Percentiles rank a stretch among this genome's conserved stretches.
These are phyloP conservation scores for Neurospora sp. DNA, from an alignment of 495 filamentous ascomycete genomes.

Conservation along the genomic window DNA sequence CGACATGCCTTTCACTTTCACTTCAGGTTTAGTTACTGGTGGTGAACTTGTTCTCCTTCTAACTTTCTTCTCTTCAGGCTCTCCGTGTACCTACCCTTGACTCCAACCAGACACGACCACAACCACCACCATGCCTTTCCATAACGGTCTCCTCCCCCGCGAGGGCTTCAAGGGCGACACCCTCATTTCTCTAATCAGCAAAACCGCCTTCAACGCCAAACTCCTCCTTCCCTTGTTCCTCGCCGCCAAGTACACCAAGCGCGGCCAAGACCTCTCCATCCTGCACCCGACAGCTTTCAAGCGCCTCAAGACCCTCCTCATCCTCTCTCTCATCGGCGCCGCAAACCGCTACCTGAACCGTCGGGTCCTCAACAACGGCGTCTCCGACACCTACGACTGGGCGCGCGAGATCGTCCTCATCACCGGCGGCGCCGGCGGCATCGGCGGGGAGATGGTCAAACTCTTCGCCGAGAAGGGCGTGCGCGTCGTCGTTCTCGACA, in stretches of 20 bases:
- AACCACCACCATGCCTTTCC: slow-evolving; percentile 32
- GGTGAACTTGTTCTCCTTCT: background rate
- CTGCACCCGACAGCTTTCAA: slow-evolving; percentile 39
- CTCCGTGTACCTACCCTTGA: background rate
- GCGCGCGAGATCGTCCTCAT: slow-evolving; percentile 58
- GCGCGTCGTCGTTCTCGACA: slow-evolving; percentile 61
- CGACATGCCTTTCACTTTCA: background rate
- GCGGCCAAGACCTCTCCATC: slow-evolving; percentile 41
- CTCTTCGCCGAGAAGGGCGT: slow-evolving; percentile 48
- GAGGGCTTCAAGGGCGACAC: slow-evolving; percentile 56
- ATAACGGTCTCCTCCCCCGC: slow-evolving; percentile 38
- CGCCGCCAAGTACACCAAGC: slow-evolving; percentile 47
- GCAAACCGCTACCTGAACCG: slow-evolving; percentile 42
- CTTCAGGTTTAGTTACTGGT: background rate
- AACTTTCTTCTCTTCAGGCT: background rate
- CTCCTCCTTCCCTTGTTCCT: slow-evolving; percentile 51
- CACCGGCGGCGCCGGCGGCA: slow-evolving; percentile 62
- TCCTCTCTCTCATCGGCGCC: slow-evolving; percentile 38
- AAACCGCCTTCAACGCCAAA: slow-evolving; percentile 49
- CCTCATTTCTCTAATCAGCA: slow-evolving; percentile 40
- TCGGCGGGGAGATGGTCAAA: slow-evolving; percentile 52
- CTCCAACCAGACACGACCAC: background rate
- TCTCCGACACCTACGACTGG: slow-evolving; percentile 55
- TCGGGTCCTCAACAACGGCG: slow-evolving; percentile 51
- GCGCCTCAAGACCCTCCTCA: slow-evolving; percentile 36